These are phyloP conservation scores for Vaccinium macrocarpon DNA, from an alignment of 148 eudicot genomes.

Conservation along the genomic window DNA sequence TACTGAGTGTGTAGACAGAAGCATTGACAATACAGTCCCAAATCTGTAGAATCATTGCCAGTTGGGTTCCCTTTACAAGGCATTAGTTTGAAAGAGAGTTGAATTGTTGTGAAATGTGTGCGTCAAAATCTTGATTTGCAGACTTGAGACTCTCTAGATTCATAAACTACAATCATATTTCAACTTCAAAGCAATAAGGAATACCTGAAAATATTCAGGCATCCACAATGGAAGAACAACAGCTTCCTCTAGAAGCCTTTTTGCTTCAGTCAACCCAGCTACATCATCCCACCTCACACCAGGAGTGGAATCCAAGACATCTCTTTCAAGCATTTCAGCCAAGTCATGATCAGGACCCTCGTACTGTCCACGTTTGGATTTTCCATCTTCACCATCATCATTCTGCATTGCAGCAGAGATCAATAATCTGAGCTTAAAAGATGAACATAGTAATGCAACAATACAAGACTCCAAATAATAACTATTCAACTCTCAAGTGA, in stretches of 20 bases:
- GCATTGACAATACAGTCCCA: neutral
- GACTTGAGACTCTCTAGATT: neutral
- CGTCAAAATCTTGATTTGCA: neutral
- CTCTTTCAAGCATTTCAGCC: slow-evolving; percentile 99
- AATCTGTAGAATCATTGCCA: neutral
- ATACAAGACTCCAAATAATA: neutral
- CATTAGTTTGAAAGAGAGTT: neutral
- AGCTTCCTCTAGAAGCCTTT: slow-evolving; percentile 98
- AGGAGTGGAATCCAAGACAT: slow-evolving; percentile 87
- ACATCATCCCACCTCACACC: slow-evolving; percentile 99
- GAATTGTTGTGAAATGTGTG: neutral
- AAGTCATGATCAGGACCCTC: slow-evolving; percentile 97
- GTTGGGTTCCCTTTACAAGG: neutral
- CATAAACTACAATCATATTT: slow-evolving; percentile 3
- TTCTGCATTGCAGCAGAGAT: slow-evolving; percentile 39
- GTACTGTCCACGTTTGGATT: slow-evolving; percentile 74
- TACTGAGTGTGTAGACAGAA: neutral
- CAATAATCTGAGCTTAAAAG: neutral
- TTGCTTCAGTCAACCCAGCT: slow-evolving; percentile 94
- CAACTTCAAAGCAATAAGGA: neutral
- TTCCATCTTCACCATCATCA: slow-evolving; percentile 93
- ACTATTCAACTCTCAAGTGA: neutral
- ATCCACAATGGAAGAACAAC: slow-evolving; percentile 98
- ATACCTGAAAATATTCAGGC: slow-evolving; percentile 99
- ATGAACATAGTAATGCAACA: neutral